phyloP scores from a whole-genome alignment of 1,284 basidiomycete genomes.

The Ustilago vetiveriae region DNA sequence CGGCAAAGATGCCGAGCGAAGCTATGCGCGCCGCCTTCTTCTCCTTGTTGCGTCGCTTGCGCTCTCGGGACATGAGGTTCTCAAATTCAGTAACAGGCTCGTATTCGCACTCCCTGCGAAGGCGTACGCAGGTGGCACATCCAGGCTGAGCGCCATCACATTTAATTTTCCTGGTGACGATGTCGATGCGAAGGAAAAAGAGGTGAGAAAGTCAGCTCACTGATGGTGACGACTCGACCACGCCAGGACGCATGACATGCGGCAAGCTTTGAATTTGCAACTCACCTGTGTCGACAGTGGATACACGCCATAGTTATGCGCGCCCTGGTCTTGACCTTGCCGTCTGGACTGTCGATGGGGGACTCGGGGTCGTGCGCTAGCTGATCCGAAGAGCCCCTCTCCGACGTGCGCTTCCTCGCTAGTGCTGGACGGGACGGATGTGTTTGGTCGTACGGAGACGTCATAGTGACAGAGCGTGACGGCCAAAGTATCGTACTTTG shows the following conservation, averaged over 20 bases:
- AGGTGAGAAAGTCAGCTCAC: slow-evolving; percentile 1
- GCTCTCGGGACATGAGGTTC: slow-evolving; percentile 60
- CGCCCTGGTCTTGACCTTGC: slow-evolving; percentile 35
- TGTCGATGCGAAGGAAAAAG: background rate
- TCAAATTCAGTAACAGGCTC: slow-evolving; percentile 59
- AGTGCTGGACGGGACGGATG: slow-evolving; percentile 30
- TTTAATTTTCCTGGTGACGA: slow-evolving; percentile 53
- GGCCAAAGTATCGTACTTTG: no score
- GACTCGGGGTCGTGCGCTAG: slow-evolving; percentile 9
- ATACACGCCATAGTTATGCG: slow-evolving; percentile 61
- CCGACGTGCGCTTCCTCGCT: slow-evolving; percentile 34
- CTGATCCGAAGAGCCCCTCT: slow-evolving; percentile 8
- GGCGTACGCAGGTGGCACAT: slow-evolving; percentile 56
- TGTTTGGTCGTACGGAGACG: slow-evolving; percentile 23
- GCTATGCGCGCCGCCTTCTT: slow-evolving; percentile 43
- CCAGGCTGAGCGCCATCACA: slow-evolving; percentile 58
- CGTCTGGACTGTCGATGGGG: slow-evolving; percentile 35
- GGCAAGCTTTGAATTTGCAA: background rate
- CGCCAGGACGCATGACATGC: background rate
- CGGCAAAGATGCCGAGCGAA: slow-evolving; percentile 39
- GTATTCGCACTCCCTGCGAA: slow-evolving; percentile 59
- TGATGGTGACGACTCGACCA: background rate
- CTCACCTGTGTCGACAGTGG: slow-evolving; percentile 60
- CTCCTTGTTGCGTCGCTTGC: slow-evolving; percentile 57
- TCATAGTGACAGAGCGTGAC: slow-evolving; percentile 2